Conservation (phyloP, 805 yeast genomes). For the Hanseniaspora taiwanica region DNA sequence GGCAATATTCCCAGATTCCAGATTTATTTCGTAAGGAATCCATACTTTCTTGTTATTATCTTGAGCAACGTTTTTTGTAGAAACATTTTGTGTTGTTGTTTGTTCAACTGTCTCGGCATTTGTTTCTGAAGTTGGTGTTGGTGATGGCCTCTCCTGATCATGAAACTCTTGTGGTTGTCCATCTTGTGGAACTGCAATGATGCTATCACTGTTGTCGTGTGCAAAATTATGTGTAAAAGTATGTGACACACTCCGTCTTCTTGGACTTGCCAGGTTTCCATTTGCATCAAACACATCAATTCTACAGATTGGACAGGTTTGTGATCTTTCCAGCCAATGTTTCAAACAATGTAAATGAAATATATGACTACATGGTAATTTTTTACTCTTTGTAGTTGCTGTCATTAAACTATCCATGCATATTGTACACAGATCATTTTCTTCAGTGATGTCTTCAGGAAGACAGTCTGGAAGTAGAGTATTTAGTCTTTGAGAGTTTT, state of each 20-base stretch:
- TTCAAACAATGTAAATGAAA: slow-evolving; percentile 82
- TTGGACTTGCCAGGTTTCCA: slow-evolving; percentile 13
- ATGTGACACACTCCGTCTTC: not conserved
- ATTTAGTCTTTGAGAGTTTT: slow-evolving; percentile 48
- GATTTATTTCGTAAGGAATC: not conserved
- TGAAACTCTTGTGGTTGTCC: too few species aligned
- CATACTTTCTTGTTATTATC: slow-evolving; percentile 1
- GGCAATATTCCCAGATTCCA: not conserved
- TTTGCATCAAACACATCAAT: slow-evolving; percentile 41
- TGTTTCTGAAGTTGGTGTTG: too few species aligned
- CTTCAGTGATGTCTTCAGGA: slow-evolving; percentile 30
- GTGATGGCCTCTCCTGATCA: slow-evolving; percentile 1
- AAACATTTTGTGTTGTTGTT: slow-evolving; percentile 7
- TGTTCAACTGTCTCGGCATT: too few species aligned
- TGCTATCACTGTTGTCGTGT: not conserved
- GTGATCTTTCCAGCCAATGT: slow-evolving; percentile 87
- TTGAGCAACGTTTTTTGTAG: slow-evolving; percentile 2
- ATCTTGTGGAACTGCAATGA: too few species aligned
- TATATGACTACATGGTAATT: slow-evolving; percentile 72
- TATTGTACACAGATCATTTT: slow-evolving; percentile 48
- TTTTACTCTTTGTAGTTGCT: slow-evolving; percentile 42
- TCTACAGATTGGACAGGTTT: slow-evolving; percentile 87
- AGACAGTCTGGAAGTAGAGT: slow-evolving; percentile 50
- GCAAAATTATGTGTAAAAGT: slow-evolving; percentile 1
- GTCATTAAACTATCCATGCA: slow-evolving; percentile 60